Evolutionary conservation across 768 basidiomycete species (phyloP), one percentile per base, ranked within the genome.

Genomic region (Cystofilobasidium bisporidii): DNA sequence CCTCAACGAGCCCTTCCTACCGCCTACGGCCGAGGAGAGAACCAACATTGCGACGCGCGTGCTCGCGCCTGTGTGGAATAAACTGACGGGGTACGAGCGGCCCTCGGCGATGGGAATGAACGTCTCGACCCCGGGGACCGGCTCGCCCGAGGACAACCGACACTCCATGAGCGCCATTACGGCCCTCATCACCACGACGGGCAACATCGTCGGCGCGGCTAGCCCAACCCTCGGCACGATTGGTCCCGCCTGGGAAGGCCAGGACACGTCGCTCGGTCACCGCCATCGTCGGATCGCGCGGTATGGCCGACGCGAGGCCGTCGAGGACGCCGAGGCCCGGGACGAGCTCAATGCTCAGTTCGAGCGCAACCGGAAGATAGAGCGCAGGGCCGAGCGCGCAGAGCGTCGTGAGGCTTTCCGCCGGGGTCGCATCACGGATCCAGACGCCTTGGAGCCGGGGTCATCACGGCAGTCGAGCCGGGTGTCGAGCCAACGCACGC

Each of bases 171-270:
- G 28, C n/a, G 30, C 53, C 53, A 32, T 56, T 20, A 56, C 53
- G 15, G 60, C 60, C 28, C 60, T 61, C 15, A 43, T 61, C 40
- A 47, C 60, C 17, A 61, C 60, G 24, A 40, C 60, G 18, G 60
- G 60, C 40, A 61, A 61, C 45, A 30, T 61, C 41, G 20, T 61
- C 24, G 60, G 60, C 40, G 22, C n/a, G 2, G 40, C 60, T 8
- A 61, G 36, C 10, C 60, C 60, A 18, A 61, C 41, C 30, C 40
- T 41, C 17, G 40, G 24, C 24, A 22, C 40, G 12, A 45, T 61
- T 32, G 60, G 60, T 6, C 60, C 60, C 8, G 60, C 40, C 12
- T 61, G 60, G 60, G 40, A 41, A 11, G 40, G 30, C 17, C 40
- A 61, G 26, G 59, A 61, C 33, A 38, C 32, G 17, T 14, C 36